Evolutionary conservation across 2,329 filamentous ascomycete genomes (phyloP).

Genomic region (Fusarium irregulare): DNA sequence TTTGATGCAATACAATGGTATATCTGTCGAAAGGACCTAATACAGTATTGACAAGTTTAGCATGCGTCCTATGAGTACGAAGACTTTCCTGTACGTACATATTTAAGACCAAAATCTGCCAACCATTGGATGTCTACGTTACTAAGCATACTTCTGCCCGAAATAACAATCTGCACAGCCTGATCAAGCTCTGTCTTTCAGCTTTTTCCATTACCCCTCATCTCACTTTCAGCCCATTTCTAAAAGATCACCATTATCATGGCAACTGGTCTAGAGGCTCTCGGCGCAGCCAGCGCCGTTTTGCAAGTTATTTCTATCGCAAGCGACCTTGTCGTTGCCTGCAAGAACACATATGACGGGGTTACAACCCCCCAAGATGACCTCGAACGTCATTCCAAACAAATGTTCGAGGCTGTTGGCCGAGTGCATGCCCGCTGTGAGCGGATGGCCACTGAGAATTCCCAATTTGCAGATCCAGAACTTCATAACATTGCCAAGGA

Average conservation of each 20-base stretch:
- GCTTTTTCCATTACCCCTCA: not conserved
- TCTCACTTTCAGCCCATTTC: not conserved
- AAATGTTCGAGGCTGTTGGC: not conserved
- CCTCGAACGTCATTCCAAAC: not conserved
- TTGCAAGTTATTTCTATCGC: slow-evolving; percentile 29
- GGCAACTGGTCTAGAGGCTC: slow-evolving; percentile 4
- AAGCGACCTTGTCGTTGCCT: not conserved
- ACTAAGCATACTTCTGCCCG: not conserved
- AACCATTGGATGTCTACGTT: no score
- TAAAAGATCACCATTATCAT: accelerated
- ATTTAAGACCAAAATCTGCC: no score
- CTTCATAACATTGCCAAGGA: not conserved
- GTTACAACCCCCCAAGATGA: not conserved
- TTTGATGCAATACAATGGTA: no score
- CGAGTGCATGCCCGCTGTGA: not conserved
- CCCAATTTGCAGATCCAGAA: not conserved
- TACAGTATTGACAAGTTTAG: no score
- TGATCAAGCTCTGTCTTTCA: not conserved
- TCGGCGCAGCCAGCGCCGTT: slow-evolving; percentile 24
- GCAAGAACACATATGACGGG: slow-evolving; percentile 16
- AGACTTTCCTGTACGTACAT: no score
- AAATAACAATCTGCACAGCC: not conserved
- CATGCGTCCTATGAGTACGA: no score
- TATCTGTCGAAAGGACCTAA: no score
- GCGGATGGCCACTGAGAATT: accelerated